phyloP scores from a whole-genome alignment of 345 rosid genomes.

The Hibiscus trionum region DNA sequence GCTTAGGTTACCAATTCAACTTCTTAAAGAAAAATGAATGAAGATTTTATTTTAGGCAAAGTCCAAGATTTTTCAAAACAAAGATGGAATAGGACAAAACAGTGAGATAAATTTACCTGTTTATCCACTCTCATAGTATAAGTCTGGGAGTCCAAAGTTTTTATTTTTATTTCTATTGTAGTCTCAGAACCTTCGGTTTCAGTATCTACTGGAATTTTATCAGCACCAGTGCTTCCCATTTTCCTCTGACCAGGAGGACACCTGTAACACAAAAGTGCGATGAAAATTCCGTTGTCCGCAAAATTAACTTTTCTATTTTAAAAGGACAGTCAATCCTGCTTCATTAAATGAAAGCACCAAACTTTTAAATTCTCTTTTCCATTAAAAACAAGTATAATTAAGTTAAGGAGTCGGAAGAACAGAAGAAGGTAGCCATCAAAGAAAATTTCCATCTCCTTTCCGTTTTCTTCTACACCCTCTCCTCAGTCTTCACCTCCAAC shows the following conservation, averaged over 20 bases:
- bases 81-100: neutral
- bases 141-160: conserved; percentile 68
- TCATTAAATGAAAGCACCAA: neutral
- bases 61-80: neutral
- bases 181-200: conserved; percentile 46
- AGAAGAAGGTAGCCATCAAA: neutral
- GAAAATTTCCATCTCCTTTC: neutral
- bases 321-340: neutral
- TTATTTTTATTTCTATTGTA: conserved; percentile 59
- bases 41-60: neutral
- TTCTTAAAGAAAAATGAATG: neutral
- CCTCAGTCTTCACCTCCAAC: neutral
- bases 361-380: neutral
- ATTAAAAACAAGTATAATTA: too few species aligned
- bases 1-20: neutral
- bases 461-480: neutral
- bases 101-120: conserved; percentile 37
- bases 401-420: neutral
- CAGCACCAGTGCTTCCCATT: conserved; percentile 47
- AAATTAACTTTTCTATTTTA: neutral
- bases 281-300: neutral
- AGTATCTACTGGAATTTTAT: conserved; percentile 20
- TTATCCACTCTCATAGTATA: conserved; percentile 66
- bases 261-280: conserved; percentile 15
- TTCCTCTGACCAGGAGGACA: conserved; percentile 16